Evolutionary conservation across 176 grass and related monocot species (phyloP), one percentile per base, ranked within the genome.

Genomic region (Secale cereale): DNA sequence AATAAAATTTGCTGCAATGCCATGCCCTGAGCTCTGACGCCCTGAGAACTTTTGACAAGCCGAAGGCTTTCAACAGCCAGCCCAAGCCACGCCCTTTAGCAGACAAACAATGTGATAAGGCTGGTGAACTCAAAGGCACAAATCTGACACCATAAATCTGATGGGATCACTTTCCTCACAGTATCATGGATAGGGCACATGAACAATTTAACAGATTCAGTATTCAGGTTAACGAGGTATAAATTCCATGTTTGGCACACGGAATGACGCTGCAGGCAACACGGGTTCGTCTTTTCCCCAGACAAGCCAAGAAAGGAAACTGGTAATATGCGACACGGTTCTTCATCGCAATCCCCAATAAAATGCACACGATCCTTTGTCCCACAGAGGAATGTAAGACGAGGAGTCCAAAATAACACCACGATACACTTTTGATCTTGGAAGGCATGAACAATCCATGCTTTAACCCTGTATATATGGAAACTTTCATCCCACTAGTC

Each of bases 41-140:
- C 54, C 46, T 76, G 68, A 73, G 43, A 59, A 48, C 81, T 84
- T 88, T 71, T 46, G 59, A 31, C 82, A 35, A 35, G 68, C 57
- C 13, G 43, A 80, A 19, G 28, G 22, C 78, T 41, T 25, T 25
- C 27, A 80, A 30, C 36, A 31, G 27, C 61, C 36, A 31, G 45
- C 28, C 46, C 1, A 16, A 78, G 81, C 2, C 52, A 59, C 27
- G 48, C 61, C 22, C 85, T 87, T 91, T 76, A 87, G 81, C 76
- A 70, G 89, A 84, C 85, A 87, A 19, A 17, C 67, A 70, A 68
- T 37, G 37, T 69, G 45, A 33, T 6, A 86, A 83, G 74, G 84
- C 84, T 25, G 60, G 0, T 83, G 60, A 69, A 60, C 67, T 68
- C 45, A 68, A 76, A 76, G 73, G 39, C n/a, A 27, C 39, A 17